Base-by-base conservation (phyloP, 169 alveolate species). In the Neospora caninum region DNA sequence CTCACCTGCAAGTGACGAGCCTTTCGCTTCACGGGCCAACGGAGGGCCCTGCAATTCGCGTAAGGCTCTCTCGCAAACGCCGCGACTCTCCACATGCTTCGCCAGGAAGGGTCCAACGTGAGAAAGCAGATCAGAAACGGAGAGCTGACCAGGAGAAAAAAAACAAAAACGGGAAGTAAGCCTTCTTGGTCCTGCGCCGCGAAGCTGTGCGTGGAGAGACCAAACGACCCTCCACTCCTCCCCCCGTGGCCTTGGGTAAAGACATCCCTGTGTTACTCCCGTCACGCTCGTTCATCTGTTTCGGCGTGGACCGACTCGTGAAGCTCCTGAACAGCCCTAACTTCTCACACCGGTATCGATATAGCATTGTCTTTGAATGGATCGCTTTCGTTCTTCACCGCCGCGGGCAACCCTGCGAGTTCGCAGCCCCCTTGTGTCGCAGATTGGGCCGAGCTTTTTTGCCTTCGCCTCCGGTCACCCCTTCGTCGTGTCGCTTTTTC, bases 21-120 rank as follows among this genome's bases (percentile, higher is more conserved):
- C 34, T 13, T 49, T 13, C 64, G 89, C 89, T 49, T 82, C 89
- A 20, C 89, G 53, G 34, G 53, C 43, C 89, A 82, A 67, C 2
- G 18, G 41, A 0, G 89, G 89, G 36, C 20, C 69, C 67, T 82
- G 69, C 41, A 82, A n/a, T 49, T 82, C 89, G 64, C 41, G 1
- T 9, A 82, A 31, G 2, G 89, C 89, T 31, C 36, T 38, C 64
- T 42, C 31, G 89, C 89, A 82, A 36, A 41, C 89, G 64, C 89
- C 67, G 38, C 67, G 67, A 67, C 53, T 22, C 89, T 82, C 89
- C 36, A 82, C 18, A 20, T 41, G 89, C n/a, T 22, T 25, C 34
- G 67, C 69, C 69, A 82, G 38, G 64, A 42, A 82, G 39, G 89
- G 89, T 9, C 89, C 89, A 13, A 82, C 0, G 89, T 82, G 89